phyloP scores from a whole-genome alignment of 2,329 filamentous ascomycete species.

The Apiospora phragmitis region DNA sequence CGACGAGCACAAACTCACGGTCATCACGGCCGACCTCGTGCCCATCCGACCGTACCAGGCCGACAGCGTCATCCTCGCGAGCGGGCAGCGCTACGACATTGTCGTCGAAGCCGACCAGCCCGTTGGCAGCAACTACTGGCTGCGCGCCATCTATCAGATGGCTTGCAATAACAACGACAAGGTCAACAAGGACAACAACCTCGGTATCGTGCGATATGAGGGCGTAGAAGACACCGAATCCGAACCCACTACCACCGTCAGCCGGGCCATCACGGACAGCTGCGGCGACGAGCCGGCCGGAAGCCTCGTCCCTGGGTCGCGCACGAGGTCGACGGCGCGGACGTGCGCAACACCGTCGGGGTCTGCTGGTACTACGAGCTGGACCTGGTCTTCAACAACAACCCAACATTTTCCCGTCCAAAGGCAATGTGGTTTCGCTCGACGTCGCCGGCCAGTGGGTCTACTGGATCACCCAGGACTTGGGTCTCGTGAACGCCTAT shows the following conservation, averaged over 20 bases:
- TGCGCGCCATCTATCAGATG: conserved; percentile 42
- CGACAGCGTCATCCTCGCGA: conserved; percentile 34
- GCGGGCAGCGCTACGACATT: conserved; percentile 41
- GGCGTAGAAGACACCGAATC: neutral
- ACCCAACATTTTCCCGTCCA: too few species aligned
- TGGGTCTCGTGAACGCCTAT: conserved; percentile 12
- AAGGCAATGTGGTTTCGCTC: conserved; percentile 23
- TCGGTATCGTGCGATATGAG: neutral
- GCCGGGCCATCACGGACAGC: neutral
- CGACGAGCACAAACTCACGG: conserved; percentile 52
- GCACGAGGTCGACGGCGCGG: conserved; percentile 23
- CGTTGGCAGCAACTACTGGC: conserved; percentile 40
- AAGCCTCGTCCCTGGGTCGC: conserved; percentile 30
- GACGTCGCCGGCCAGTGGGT: conserved; percentile 25
- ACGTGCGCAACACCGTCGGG: conserved; percentile 14
- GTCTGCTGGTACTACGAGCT: conserved; percentile 25
- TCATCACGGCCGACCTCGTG: conserved; percentile 56
- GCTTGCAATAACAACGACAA: conserved; percentile 39
- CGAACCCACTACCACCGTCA: conserved; percentile 12
- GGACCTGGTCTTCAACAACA: conserved; percentile 34
- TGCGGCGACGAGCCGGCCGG: conserved; percentile 35
- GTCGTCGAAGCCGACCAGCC: conserved; percentile 39
- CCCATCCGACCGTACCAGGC: conserved; percentile 54
- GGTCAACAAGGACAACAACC: conserved; percentile 32
- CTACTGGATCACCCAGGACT: conserved; percentile 25